Evolutionary conservation across 441 rosid genomes (phyloP).

Genomic region (Populus hybrid): DNA sequence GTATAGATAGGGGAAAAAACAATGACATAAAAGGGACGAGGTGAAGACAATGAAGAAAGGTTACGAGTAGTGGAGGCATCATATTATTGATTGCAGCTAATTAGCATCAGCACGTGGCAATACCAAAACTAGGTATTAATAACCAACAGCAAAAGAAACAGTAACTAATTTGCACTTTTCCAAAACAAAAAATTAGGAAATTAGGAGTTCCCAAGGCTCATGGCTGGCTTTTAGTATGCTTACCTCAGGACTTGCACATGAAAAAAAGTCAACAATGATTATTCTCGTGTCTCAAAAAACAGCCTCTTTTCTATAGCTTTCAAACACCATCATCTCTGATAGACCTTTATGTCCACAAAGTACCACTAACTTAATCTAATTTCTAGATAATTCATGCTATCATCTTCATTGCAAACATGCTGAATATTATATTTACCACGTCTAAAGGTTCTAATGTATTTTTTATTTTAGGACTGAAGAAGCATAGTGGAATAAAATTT

Average conservation of each 20-base stretch:
- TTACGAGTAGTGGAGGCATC: background rate
- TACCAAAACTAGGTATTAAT: too few species aligned
- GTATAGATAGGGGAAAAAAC: background rate
- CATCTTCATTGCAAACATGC: background rate
- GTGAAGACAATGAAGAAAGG: background rate
- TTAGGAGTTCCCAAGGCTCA: too few species aligned
- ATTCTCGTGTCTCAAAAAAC: too few species aligned
- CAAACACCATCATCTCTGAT: background rate
- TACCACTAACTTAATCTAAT: background rate
- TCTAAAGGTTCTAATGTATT: background rate
- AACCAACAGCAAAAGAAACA: too few species aligned
- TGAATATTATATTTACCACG: background rate
- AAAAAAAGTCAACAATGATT: too few species aligned
- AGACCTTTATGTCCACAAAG: background rate
- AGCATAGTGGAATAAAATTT: background rate
- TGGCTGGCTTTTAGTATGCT: too few species aligned
- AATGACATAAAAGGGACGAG: background rate
- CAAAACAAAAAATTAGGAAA: too few species aligned
- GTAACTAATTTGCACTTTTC: too few species aligned
- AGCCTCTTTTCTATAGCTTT: background rate
- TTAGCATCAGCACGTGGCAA: background rate
- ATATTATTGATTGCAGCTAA: background rate
- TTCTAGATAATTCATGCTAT: background rate
- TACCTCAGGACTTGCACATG: too few species aligned
- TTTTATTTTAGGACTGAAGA: background rate